These are phyloP conservation scores for Diaporthe citri DNA, from an alignment of 2,329 filamentous ascomycete species.

Conservation along the genomic window DNA sequence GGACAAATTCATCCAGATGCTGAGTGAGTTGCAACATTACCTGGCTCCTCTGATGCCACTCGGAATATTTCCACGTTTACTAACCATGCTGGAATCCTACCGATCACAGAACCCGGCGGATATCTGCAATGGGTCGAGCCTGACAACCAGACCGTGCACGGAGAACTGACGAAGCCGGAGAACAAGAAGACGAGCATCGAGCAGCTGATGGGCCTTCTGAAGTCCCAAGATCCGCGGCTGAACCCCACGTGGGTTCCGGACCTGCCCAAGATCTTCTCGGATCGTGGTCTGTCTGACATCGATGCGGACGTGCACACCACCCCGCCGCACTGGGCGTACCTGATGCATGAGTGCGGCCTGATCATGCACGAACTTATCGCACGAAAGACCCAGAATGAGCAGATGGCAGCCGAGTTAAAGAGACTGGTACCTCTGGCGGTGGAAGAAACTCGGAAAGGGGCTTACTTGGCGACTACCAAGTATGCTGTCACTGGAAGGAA, in stretches of 20 bases:
- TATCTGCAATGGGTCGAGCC: conserved; percentile 25
- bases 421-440: not conserved
- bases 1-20: not conserved
- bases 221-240: not conserved
- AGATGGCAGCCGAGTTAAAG: not conserved
- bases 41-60: not conserved
- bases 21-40: not conserved
- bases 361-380: not conserved
- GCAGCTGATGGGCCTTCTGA: not conserved
- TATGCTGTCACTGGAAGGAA: conserved; percentile 12
- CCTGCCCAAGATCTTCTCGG: not conserved
- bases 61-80: accelerated
- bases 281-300: not conserved
- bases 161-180: not conserved
- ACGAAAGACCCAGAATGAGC: not conserved
- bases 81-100: not conserved
- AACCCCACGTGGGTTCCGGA: not conserved
- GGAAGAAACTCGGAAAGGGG: not conserved
- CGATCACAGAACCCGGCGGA: conserved; percentile 1
- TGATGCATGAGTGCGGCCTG: conserved; percentile 8
- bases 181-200: not conserved
- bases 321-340: conserved; percentile 5
- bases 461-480: conserved; percentile 4
- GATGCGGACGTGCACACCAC: not conserved
- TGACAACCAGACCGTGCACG: not conserved